A percentile compares a stretch with the other conserved stretches of the same genome.
Evolutionary conservation across 2,329 filamentous ascomycete species (phyloP).

Genomic region (Rhynchosporium agropyri): DNA sequence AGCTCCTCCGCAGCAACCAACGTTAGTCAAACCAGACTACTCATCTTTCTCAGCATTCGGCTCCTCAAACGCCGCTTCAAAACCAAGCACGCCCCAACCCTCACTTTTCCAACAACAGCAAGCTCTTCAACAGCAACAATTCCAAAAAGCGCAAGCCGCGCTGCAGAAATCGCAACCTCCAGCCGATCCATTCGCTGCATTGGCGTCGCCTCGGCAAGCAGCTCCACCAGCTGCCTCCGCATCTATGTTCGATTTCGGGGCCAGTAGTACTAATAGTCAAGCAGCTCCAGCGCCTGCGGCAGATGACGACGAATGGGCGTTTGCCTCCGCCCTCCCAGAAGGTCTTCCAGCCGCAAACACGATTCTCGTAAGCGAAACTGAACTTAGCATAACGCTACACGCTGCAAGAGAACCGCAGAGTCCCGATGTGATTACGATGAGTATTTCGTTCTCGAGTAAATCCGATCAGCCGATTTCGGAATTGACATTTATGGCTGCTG

Average conservation of each 20-base stretch:
- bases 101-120: conserved; percentile 49
- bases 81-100: conserved; percentile 57
- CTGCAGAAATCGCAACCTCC: conserved; percentile 46
- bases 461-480: conserved; percentile 71
- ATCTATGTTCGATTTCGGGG: conserved; percentile 47
- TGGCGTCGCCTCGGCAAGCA: conserved; percentile 49
- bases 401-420: conserved; percentile 58
- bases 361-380: conserved; percentile 68
- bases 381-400: conserved; percentile 72
- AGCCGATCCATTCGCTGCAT: conserved; percentile 58
- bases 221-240: conserved; percentile 56
- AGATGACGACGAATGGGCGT: conserved; percentile 92
- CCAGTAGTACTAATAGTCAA: conserved; percentile 35
- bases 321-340: conserved; percentile 81
- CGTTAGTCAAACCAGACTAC: conserved; percentile 44
- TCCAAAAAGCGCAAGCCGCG: conserved; percentile 35
- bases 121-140: conserved; percentile 35
- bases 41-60: conserved; percentile 59
- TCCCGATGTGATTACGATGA: conserved; percentile 61
- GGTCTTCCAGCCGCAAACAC: conserved; percentile 53
- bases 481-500: conserved; percentile 88
- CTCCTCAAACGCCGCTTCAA: conserved; percentile 52
- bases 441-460: conserved; percentile 83
- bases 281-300: conserved; percentile 46
- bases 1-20: conserved; percentile 30